Percentiles rank a stretch among this genome's conserved stretches.
Evolutionary conservation across 306 rosid species (phyloP).

Genomic region (Quercus wislizeni): DNA sequence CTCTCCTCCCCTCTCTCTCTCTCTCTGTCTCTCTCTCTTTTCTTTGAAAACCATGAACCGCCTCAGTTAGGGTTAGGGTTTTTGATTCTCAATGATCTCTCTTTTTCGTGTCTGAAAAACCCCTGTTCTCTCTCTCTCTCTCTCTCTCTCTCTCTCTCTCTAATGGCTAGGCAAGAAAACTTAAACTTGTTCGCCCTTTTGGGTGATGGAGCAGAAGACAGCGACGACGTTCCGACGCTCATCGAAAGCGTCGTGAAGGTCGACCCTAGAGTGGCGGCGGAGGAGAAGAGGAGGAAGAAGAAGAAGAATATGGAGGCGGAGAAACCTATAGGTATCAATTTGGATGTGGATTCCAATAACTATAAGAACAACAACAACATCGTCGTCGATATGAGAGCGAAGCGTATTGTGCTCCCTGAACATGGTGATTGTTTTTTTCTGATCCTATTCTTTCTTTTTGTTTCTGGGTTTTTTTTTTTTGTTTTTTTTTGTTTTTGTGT

Average conservation of each 20-base stretch:
- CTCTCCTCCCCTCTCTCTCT: neutral
- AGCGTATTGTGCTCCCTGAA: neutral
- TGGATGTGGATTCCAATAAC: too few relatives aligned
- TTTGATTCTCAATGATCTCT: neutral
- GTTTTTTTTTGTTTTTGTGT: neutral
- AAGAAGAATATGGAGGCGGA: neutral
- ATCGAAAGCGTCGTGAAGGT: neutral
- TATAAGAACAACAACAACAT: neutral
- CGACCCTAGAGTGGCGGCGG: neutral
- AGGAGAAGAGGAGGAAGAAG: neutral
- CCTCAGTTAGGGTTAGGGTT: neutral
- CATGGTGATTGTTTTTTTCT: neutral
- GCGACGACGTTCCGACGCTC: neutral
- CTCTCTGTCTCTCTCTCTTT: neutral
- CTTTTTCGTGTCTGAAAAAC: too few relatives aligned
- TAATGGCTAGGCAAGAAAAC: neutral
- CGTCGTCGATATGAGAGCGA: neutral
- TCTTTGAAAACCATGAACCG: too few relatives aligned
- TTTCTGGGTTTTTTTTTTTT: neutral
- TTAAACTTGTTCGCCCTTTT: neutral
- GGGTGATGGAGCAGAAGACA: neutral
- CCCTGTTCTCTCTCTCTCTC: too few relatives aligned
- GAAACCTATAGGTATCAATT: too few relatives aligned
- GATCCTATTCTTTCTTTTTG: neutral
- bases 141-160: neutral